These are phyloP conservation scores for Xylariales sp. DNA, from an alignment of 2,329 filamentous ascomycete genomes.

Conservation along the genomic window DNA sequence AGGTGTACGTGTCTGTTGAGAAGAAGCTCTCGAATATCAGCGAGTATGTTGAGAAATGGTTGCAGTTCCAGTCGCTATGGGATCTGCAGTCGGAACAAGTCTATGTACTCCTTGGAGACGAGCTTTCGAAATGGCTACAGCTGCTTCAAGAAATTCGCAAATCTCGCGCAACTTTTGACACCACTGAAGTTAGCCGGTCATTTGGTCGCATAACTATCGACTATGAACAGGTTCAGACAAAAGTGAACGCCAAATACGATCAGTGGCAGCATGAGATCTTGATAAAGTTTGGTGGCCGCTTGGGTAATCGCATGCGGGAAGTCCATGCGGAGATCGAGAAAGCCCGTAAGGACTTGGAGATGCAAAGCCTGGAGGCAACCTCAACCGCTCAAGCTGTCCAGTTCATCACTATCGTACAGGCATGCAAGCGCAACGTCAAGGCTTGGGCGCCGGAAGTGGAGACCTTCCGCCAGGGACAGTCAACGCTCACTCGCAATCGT, in stretches of 20 bases:
- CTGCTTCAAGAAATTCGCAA: slow-evolving; percentile 96
- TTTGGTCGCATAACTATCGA: slow-evolving; percentile 96
- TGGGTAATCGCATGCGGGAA: slow-evolving; percentile 87
- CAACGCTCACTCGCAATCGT: slow-evolving; percentile 81
- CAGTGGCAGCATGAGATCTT: slow-evolving; percentile 99
- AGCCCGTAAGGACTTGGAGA: slow-evolving; percentile 83
- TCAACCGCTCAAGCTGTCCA: slow-evolving; percentile 96
- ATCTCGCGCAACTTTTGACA: slow-evolving; percentile 93
- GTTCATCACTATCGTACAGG: slow-evolving; percentile 97
- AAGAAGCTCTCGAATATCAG: slow-evolving; percentile 75
- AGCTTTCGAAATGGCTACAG: slow-evolving; percentile 89
- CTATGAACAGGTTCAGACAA: slow-evolving; percentile 97
- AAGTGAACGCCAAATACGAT: slow-evolving; percentile 98
- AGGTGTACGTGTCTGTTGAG: slow-evolving; percentile 80
- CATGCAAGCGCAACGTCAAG: slow-evolving; percentile 90
- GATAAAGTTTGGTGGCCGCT: slow-evolving; percentile 83
- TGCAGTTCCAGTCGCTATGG: slow-evolving; percentile 98
- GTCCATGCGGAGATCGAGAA: slow-evolving; percentile 89
- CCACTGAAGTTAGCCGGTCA: slow-evolving; percentile 83
- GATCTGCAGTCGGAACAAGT: slow-evolving; percentile 95
- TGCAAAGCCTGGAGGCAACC: slow-evolving; percentile 85
- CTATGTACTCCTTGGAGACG: slow-evolving; percentile 85
- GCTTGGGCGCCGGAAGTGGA: slow-evolving; percentile 94
- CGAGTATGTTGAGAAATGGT: slow-evolving; percentile 92
- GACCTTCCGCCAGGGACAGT: slow-evolving; percentile 92